Evolutionary conservation across 2,329 filamentous ascomycete genomes (phyloP).

Genomic region (Hypoxylon sp.): DNA sequence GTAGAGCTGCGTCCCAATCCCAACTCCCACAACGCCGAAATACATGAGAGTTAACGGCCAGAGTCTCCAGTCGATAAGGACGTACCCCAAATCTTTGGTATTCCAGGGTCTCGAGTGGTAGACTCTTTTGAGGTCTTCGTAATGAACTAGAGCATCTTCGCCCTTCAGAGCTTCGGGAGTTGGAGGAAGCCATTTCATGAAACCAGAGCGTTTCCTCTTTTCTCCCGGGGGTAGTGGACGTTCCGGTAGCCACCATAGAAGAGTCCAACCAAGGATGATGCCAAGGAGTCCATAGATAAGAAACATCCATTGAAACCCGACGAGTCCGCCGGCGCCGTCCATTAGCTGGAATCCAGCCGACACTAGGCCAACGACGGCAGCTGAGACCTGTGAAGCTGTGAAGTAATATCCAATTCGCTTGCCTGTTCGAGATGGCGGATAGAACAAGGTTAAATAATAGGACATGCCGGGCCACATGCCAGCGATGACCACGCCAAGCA

Average conservation of each 20-base stretch:
- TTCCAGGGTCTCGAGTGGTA: constrained; percentile 83
- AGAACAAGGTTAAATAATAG: constrained; percentile 92
- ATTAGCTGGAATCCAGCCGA: constrained; percentile 93
- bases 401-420: constrained; percentile 93
- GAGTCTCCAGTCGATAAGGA: constrained; percentile 87
- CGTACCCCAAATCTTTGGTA: constrained; percentile 74
- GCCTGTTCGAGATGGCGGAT: constrained; percentile 86
- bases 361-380: constrained; percentile 88
- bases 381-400: constrained; percentile 88
- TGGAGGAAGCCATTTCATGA: constrained; percentile 75
- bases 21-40: constrained; percentile 92
- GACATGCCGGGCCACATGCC: constrained; percentile 98
- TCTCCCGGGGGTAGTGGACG: constrained; percentile 82
- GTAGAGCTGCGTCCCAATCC: constrained; percentile 90
- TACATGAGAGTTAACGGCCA: constrained; percentile 93
- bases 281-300: constrained; percentile 85
- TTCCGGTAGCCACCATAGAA: constrained; percentile 94
- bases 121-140: constrained; percentile 83
- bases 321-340: constrained; percentile 81
- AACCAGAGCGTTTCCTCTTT: constrained; percentile 62
- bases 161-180: constrained; percentile 79
- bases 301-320: constrained; percentile 95
- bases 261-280: constrained; percentile 75
- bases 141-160: constrained; percentile 84
- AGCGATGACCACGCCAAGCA: constrained; percentile 88